phyloP scores from a whole-genome alignment of 345 rosid species.

The Brassica carinata region DNA sequence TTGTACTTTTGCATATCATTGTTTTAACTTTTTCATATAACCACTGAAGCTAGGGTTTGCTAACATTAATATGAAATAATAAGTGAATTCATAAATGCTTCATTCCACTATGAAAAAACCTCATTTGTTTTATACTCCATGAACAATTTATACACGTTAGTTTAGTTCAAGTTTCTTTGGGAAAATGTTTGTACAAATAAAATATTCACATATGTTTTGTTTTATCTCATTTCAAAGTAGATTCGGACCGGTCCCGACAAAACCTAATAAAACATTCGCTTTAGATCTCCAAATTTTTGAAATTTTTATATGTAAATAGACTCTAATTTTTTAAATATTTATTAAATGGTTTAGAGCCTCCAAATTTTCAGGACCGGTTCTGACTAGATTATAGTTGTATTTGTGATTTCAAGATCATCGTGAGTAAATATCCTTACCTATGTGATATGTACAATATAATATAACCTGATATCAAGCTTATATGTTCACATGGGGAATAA shows the following conservation, averaged over 20 bases:
- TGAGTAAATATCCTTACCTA: not conserved
- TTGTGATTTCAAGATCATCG: slow-evolving; percentile 13
- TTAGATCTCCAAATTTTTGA: too few species aligned
- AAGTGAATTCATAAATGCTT: not conserved
- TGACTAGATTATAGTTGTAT: not conserved
- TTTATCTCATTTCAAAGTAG: not conserved
- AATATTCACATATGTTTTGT: not conserved
- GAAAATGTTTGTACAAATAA: not conserved
- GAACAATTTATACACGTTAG: not conserved
- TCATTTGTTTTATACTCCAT: not conserved
- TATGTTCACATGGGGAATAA: slow-evolving; percentile 36
- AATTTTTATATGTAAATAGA: too few species aligned
- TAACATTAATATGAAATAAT: not conserved
- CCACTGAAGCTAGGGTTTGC: slow-evolving; percentile 11
- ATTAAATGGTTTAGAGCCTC: too few species aligned
- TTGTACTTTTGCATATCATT: slow-evolving; percentile 35
- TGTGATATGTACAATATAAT: slow-evolving; percentile 27
- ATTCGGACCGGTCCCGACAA: not conserved
- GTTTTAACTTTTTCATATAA: slow-evolving; percentile 30
- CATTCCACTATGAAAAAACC: not conserved
- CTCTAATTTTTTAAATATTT: too few species aligned
- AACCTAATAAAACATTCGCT: too few species aligned
- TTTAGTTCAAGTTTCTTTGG: not conserved
- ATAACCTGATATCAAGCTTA: slow-evolving; percentile 29
- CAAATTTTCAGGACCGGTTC: too few species aligned